These are phyloP conservation scores for Dimocarpus longan DNA, from an alignment of 345 rosid species.

Conservation along the genomic window DNA sequence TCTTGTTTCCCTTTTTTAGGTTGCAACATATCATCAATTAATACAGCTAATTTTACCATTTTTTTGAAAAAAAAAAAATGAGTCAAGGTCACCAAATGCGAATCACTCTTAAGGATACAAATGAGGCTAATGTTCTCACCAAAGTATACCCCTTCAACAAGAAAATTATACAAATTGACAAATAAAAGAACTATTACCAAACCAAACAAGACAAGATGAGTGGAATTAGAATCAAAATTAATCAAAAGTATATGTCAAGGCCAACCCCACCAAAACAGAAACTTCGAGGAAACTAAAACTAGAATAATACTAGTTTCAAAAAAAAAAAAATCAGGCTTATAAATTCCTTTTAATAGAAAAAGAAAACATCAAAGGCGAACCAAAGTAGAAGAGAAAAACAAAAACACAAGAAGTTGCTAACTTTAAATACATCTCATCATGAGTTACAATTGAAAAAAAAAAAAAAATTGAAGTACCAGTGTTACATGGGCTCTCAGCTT, in stretches of 20 bases:
- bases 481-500: slow-evolving; percentile 76
- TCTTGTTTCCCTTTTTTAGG: not conserved
- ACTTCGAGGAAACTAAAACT: slow-evolving; percentile 3
- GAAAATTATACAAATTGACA: not conserved
- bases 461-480: slow-evolving; percentile 48
- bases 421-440: not conserved
- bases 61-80: not conserved
- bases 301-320: too few species aligned
- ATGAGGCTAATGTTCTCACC: not conserved
- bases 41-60: not conserved
- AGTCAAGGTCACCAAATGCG: not conserved
- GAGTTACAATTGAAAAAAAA: not conserved
- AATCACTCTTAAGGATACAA: not conserved
- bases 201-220: slow-evolving; percentile 10
- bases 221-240: slow-evolving; percentile 1
- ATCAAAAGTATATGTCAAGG: not conserved
- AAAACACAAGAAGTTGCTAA: not conserved
- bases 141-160: slow-evolving; percentile 9
- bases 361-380: not conserved
- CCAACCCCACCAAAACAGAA: slow-evolving; percentile 5
- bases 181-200: not conserved
- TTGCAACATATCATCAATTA: not conserved
- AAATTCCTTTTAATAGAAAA: not conserved
- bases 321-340: not conserved
- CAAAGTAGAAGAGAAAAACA: not conserved